Evolutionary conservation across 2,329 filamentous ascomycete genomes (phyloP).

Genomic region (Colletotrichum destructivum): DNA sequence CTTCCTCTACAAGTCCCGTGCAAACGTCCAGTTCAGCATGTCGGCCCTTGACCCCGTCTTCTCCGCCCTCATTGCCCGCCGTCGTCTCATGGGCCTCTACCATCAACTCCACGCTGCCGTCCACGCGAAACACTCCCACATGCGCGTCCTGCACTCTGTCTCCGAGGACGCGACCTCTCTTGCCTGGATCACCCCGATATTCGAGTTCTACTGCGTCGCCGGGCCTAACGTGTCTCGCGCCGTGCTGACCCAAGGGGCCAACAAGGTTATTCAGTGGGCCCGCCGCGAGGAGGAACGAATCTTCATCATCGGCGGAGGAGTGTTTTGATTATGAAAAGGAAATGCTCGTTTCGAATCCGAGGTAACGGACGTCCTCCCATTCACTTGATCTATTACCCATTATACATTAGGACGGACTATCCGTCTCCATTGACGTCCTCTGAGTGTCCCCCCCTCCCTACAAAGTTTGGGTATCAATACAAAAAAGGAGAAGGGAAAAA

Average conservation of each 20-base stretch:
- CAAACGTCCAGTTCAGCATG: constrained; percentile 97
- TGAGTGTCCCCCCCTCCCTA: background rate
- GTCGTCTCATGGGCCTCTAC: constrained; percentile 87
- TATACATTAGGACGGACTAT: constrained; percentile 2
- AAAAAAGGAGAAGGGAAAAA: background rate
- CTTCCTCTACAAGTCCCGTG: constrained; percentile 95
- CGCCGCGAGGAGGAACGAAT: constrained; percentile 92
- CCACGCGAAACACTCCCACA: constrained; percentile 86
- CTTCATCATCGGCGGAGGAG: constrained; percentile 98
- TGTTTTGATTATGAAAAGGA: constrained; percentile 66
- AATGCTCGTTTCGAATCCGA: too few relatives aligned
- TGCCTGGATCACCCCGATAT: constrained; percentile 91
- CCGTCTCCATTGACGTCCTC: background rate
- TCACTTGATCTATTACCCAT: constrained; percentile 1
- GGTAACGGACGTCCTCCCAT: background rate
- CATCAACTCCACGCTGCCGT: constrained; percentile 86
- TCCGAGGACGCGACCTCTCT: constrained; percentile 83
- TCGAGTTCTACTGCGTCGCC: constrained; percentile 97
- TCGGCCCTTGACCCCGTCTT: constrained; percentile 83
- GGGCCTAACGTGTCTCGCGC: constrained; percentile 77
- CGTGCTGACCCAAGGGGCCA: constrained; percentile 86
- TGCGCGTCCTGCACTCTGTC: constrained; percentile 88
- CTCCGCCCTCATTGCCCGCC: constrained; percentile 67
- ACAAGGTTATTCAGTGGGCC: constrained; percentile 92
- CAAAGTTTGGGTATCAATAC: constrained; percentile 15